Base-by-base conservation (phyloP, 495 filamentous ascomycete species). In the Aspergillus coremiiformis region DNA sequence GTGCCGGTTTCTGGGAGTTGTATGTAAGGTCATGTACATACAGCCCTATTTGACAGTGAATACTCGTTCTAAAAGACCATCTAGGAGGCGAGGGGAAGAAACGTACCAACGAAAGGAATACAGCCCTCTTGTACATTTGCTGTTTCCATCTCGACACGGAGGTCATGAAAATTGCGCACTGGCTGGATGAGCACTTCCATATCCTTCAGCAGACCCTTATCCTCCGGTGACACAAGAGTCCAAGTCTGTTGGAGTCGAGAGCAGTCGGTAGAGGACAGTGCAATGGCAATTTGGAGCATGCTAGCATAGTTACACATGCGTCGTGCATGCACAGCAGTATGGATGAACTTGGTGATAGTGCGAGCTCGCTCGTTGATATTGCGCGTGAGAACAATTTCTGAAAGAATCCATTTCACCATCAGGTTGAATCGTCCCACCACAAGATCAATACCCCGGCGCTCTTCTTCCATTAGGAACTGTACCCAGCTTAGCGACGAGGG, bases 21-120 rank as follows among this genome's bases (percentile, higher is more conserved):
- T 90, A 94, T 29, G 95, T 88, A n/a, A 99, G 78, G 59, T 99
- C 94, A 60, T 96, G 91, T 5, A 91, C 92, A 66, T 97, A 98
- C 42, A 89, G 78, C 20, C 84, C 82, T 83, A 49, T 17, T 23
- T 30, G 14, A 51, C 35, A 42, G 26, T 44, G 47, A 9, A 44
- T 57, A 47, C 41, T 52, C 22, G 11, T 41, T 21, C 37, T 11
- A 3, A 41, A 14, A 15, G 37, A 21, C 4, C 21, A 41, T 44
- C 5, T 10, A 5, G n/a, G 39, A 41, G 22, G 35, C 32, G 19
- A 19, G 14, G 7, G 32, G 41, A 15, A 10, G 24, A 42, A 49
- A 65, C 72, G 79, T 83, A 71, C 89, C 93, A 62, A 98, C 88
- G 65, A 99, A 96, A 3, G 94, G 94, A 62, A 99, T 96, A 58